These are phyloP conservation scores for Eucalyptus urophylla DNA, from an alignment of 345 rosid species.

Conservation along the genomic window DNA sequence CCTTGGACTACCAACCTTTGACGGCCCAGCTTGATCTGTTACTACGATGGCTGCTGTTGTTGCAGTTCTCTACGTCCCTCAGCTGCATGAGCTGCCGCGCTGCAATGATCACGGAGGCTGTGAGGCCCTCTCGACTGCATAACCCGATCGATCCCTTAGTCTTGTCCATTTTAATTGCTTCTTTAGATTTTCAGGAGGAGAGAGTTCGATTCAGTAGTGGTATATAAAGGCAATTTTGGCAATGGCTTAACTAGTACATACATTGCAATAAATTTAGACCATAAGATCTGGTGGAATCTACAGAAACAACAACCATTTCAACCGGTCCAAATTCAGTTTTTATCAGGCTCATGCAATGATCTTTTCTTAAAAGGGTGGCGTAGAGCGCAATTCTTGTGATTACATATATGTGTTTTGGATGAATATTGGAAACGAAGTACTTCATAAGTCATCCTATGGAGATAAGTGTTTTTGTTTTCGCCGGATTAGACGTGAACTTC, in stretches of 20 bases:
- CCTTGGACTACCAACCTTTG: background rate
- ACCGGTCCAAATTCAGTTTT: background rate
- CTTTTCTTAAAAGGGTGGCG: background rate
- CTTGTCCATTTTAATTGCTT: background rate
- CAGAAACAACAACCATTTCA: background rate
- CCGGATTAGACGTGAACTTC: background rate
- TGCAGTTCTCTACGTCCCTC: background rate
- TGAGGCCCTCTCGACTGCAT: background rate
- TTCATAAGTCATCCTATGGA: background rate
- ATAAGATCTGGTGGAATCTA: background rate
- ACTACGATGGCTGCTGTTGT: background rate
- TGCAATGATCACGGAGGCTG: background rate
- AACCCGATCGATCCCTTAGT: background rate
- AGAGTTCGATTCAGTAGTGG: background rate
- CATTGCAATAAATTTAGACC: background rate
- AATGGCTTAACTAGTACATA: background rate
- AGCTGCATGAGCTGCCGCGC: background rate
- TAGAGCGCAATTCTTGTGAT: background rate
- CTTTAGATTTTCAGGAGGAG: background rate
- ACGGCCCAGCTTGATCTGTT: background rate
- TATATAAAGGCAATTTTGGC: background rate
- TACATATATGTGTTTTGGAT: background rate
- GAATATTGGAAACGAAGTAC: background rate
- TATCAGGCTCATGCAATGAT: background rate
- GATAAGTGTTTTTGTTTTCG: no score